Evolutionary conservation across 1,284 basidiomycete species (phyloP).

Genomic region (Marasmius fiardii): DNA sequence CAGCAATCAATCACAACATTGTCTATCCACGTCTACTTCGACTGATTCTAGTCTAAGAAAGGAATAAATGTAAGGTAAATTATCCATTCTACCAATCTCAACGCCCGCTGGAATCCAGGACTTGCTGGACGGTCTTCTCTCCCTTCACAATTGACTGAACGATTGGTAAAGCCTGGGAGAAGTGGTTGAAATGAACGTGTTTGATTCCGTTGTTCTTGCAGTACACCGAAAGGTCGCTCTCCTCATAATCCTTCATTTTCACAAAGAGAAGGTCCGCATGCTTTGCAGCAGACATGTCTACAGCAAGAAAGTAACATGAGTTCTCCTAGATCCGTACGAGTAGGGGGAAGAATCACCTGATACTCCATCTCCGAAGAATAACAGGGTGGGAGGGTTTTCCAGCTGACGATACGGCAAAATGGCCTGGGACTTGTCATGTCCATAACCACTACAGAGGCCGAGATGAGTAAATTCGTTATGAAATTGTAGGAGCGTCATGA

Average conservation of each 20-base stretch:
- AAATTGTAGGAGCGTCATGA: too few species aligned
- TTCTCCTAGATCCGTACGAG: not conserved
- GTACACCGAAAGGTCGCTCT: conserved; percentile 83
- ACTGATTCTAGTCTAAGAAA: too few species aligned
- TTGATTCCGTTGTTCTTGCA: conserved; percentile 67
- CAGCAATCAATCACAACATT: too few species aligned
- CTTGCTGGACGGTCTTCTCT: conserved; percentile 42
- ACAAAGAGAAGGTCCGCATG: conserved; percentile 92
- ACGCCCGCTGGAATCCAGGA: conserved; percentile 26
- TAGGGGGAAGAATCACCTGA: conserved; percentile 49
- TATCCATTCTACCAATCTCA: conserved; percentile 1
- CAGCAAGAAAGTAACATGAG: conserved; percentile 1
- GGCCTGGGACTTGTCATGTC: conserved; percentile 91
- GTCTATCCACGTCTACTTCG: too few species aligned
- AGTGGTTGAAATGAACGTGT: conserved; percentile 67
- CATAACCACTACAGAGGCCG: conserved; percentile 57
- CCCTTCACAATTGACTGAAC: conserved; percentile 68
- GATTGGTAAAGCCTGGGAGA: conserved; percentile 53
- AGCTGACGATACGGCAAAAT: conserved; percentile 84
- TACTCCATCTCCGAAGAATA: conserved; percentile 96
- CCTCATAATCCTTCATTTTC: conserved; percentile 74
- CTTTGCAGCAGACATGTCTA: conserved; percentile 86
- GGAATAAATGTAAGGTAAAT: too few species aligned
- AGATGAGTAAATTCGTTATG: not conserved
- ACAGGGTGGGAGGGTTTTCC: conserved; percentile 70